Conservation (phyloP, 2,329 filamentous ascomycete genomes). For the Ceratocystis cacaofunesta region DNA sequence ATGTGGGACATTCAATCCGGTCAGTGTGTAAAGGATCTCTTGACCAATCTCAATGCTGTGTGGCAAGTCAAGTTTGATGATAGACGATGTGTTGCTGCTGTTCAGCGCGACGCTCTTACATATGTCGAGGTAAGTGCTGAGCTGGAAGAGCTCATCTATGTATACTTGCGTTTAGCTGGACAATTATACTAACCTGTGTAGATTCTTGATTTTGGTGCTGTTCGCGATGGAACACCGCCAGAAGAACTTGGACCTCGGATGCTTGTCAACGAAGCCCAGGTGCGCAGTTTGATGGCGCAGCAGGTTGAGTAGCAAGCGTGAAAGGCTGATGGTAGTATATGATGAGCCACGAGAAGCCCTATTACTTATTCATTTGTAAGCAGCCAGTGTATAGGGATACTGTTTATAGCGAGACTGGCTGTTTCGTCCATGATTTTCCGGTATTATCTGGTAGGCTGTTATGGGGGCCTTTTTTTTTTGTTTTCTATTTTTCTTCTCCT, state of each 20-base stretch:
- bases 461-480: neutral
- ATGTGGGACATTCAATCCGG: conserved; percentile 96
- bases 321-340: neutral
- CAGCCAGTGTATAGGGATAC: neutral
- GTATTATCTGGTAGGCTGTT: neutral
- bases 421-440: neutral
- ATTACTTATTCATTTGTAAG: neutral
- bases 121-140: conserved; percentile 71
- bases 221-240: conserved; percentile 68
- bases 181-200: conserved; percentile 31
- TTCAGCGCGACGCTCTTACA: conserved; percentile 80
- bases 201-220: conserved; percentile 95
- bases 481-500: neutral
- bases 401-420: neutral
- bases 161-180: neutral
- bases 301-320: conserved; percentile 22
- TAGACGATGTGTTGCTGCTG: conserved; percentile 84
- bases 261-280: conserved; percentile 43
- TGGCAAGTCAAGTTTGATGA: conserved; percentile 99
- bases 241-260: conserved; percentile 69
- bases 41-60: conserved; percentile 88
- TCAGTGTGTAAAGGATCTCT: conserved; percentile 78
- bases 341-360: neutral
- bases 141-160: conserved; percentile 6
- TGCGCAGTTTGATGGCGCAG: conserved; percentile 27